A percentile compares a stretch with the other conserved stretches of the same genome.
Evolutionary conservation across 176 grass and related monocot genomes (phyloP).

Genomic region (sorghum (Sorghum bicolor)): DNA sequence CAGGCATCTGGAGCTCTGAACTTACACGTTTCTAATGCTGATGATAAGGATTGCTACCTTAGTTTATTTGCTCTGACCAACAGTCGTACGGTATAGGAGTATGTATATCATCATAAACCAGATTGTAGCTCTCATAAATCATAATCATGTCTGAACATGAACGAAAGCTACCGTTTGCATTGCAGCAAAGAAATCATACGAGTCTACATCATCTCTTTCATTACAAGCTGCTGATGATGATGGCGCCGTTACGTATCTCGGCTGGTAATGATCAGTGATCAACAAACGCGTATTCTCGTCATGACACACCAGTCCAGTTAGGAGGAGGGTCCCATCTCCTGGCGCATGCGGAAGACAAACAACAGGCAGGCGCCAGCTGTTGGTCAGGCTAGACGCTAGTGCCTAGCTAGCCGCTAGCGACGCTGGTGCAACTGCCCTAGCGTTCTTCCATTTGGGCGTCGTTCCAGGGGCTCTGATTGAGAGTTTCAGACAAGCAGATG

Average conservation of each 20-base stretch:
- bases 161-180: not conserved
- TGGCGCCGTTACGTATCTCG: not conserved
- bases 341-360: slow-evolving; percentile 32
- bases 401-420: not conserved
- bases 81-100: too few species aligned
- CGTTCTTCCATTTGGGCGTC: slow-evolving; percentile 42
- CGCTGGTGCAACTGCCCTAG: slow-evolving; percentile 8
- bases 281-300: slow-evolving; percentile 2
- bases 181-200: not conserved
- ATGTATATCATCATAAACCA: not conserved
- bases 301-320: slow-evolving; percentile 9
- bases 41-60: too few species aligned
- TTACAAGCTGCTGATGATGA: not conserved
- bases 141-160: not conserved
- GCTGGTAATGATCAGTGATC: not conserved
- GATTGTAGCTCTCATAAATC: not conserved
- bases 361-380: slow-evolving; percentile 47
- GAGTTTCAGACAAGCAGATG: slow-evolving; percentile 9
- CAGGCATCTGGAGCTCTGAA: too few species aligned
- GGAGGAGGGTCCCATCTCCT: not conserved
- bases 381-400: not conserved
- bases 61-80: too few species aligned
- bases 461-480: not conserved
- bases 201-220: not conserved
- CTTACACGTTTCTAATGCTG: too few species aligned